Evolutionary conservation across 305 asterid genomes (phyloP), one percentile per base, ranked within the genome.

Genomic region (Fraxinus latifolia): DNA sequence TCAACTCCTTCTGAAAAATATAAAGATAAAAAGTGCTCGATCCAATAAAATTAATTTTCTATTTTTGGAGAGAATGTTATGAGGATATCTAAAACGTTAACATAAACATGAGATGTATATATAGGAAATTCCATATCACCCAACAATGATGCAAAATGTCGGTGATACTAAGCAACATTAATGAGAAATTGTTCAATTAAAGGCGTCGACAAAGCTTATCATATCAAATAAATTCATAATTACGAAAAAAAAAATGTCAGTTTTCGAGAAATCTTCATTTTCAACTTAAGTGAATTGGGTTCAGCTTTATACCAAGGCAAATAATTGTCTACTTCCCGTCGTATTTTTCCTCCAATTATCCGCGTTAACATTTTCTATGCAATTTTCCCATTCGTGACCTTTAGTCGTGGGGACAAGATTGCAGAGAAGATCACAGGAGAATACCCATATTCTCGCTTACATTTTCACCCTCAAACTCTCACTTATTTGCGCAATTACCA

Each of bases 401-500:
- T 77, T 19, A 1, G 19, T 15, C 42, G 82, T 77, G 14, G 67
- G 73, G 37, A 79, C 23, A 76, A 29, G 68, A 78, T 67, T 42
- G 85, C 74, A 65, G 79, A 27, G 77, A 2, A 23, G 17, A 11
- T 42, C 77, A 36, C 25, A 9, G 12, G 62, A 53, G 23, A 7
- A 19, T 12, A 19, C 27, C 68, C 68, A n/a, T 5, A 7, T n/a
- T 29, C 8, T 33, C 5, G 50, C 17, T 23, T 58, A 37, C 68
- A 23, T 27, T 80, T 77, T 39, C 55, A 23, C 77, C 72, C 87
- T 47, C 47, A 0, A 53, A 4, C 23, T 3, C 80, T 25, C 39
- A 2, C 44, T 29, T 75, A 75, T 82, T 79, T 85, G 33, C 83
- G 7, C 3, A 50, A 33, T 7, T 74, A 78, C 81, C 83, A 77